Evolutionary conservation across 2,329 filamentous ascomycete species (phyloP).

Genomic region (Venturia oleaginea): DNA sequence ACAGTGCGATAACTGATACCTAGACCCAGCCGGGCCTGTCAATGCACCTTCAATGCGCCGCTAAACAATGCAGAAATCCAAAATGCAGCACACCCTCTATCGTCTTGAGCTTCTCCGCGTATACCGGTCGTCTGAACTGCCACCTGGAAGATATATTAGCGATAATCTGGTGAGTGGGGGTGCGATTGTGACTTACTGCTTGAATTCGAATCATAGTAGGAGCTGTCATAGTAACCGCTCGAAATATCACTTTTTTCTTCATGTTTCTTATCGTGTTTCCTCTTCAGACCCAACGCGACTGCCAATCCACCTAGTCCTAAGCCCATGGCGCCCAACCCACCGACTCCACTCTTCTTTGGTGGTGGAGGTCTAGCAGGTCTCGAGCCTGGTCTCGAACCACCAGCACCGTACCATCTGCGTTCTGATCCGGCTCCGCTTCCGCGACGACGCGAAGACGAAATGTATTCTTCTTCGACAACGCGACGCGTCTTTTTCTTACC

Average conservation of each 20-base stretch:
- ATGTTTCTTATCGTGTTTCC: slow-evolving; percentile 7
- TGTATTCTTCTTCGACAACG: slow-evolving; percentile 45
- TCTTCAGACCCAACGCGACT: slow-evolving; percentile 19
- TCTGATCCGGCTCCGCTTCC: slow-evolving; percentile 49
- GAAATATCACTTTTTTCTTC: slow-evolving; percentile 13
- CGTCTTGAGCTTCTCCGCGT: neutral
- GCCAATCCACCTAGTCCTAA: slow-evolving; percentile 23
- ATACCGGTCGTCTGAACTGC: slow-evolving; percentile 6
- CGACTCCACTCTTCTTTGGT: slow-evolving; percentile 6
- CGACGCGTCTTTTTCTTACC: slow-evolving; percentile 35
- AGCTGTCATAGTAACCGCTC: slow-evolving; percentile 11
- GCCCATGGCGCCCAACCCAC: slow-evolving; percentile 16
- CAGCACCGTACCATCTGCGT: slow-evolving; percentile 39
- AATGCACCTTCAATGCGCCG: neutral
- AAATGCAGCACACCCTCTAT: neutral
- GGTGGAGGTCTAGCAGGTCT: slow-evolving; percentile 7
- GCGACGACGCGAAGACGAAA: slow-evolving; percentile 54
- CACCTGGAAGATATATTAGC: slow-evolving; percentile 1
- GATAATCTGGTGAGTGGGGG: neutral
- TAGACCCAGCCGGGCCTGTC: neutral
- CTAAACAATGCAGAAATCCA: slow-evolving; percentile 1
- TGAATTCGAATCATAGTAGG: slow-evolving; percentile 1
- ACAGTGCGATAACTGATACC: neutral
- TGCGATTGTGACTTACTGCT: slow-evolving; percentile 12
- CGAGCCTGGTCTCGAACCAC: slow-evolving; percentile 4